These are phyloP conservation scores for Myxozyma kluyveri DNA, from an alignment of 805 yeast genomes.

Conservation along the genomic window DNA sequence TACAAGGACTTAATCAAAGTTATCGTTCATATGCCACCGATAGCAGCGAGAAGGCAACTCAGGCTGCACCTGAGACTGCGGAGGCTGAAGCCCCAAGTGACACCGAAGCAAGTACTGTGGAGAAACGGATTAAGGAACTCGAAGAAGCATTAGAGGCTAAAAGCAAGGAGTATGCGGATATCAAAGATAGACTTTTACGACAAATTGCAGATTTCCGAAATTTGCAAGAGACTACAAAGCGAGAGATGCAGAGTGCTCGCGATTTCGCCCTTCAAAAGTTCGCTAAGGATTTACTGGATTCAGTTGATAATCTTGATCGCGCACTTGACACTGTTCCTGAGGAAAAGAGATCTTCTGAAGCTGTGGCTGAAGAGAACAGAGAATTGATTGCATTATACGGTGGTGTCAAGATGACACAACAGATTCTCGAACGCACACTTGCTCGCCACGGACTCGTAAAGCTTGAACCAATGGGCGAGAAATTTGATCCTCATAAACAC, in stretches of 20 bases:
- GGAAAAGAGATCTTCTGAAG: constrained; percentile 12
- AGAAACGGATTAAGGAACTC: constrained; percentile 36
- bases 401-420: constrained; percentile 88
- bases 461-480: constrained; percentile 79
- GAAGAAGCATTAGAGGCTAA: constrained; percentile 55
- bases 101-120: constrained; percentile 31
- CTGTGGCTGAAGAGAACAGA: constrained; percentile 51
- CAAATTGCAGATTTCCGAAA: constrained; percentile 90
- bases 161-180: constrained; percentile 64
- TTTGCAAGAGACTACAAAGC: constrained; percentile 83
- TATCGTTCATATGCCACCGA: background rate
- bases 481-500: constrained; percentile 85
- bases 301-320: constrained; percentile 85
- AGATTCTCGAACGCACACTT: constrained; percentile 80
- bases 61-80: background rate
- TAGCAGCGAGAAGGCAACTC: background rate
- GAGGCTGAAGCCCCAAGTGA: constrained; percentile 33
- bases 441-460: constrained; percentile 74
- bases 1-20: too few species aligned
- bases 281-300: constrained; percentile 83
- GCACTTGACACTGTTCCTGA: constrained; percentile 66
- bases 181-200: constrained; percentile 78
- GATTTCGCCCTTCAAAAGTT: constrained; percentile 91
- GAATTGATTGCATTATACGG: constrained; percentile 76
- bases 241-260: constrained; percentile 80